phyloP scores from a whole-genome alignment of 2,329 filamentous ascomycete species.

The Geosmithia flava region DNA sequence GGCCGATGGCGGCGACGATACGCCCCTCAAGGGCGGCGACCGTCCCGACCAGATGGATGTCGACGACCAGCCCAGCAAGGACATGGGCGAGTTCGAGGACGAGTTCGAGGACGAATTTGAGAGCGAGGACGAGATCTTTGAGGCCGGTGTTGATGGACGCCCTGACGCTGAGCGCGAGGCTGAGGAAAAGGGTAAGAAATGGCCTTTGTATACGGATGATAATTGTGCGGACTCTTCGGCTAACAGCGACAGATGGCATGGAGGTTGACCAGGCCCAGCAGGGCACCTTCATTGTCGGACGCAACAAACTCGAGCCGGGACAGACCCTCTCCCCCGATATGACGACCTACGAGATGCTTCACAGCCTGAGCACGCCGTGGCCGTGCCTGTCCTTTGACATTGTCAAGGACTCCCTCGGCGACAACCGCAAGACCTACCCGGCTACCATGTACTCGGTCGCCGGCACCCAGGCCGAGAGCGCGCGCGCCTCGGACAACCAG shows the following conservation, averaged over 20 bases:
- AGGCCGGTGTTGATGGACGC: constrained; percentile 85
- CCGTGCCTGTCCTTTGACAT: constrained; percentile 96
- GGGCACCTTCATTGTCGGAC: constrained; percentile 88
- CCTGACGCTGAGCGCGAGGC: constrained; percentile 88
- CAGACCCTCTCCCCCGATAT: constrained; percentile 85
- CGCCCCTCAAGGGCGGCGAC: constrained; percentile 46
- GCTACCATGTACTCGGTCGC: constrained; percentile 91
- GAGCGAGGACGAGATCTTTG: constrained; percentile 79
- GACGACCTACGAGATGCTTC: constrained; percentile 96
- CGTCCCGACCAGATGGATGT: constrained; percentile 56
- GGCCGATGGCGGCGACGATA: constrained; percentile 28
- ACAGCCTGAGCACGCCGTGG: constrained; percentile 89
- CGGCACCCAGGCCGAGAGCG: constrained; percentile 79
- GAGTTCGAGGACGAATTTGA: constrained; percentile 91
- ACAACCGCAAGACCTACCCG: constrained; percentile 85
- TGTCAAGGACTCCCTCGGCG: constrained; percentile 71
- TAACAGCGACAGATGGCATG: constrained; percentile 53
- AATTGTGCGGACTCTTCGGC: background rate
- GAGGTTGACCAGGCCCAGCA: constrained; percentile 59
- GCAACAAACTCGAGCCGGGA: constrained; percentile 80
- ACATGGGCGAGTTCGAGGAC: constrained; percentile 81
- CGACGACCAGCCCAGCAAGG: constrained; percentile 37
- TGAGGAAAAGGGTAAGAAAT: constrained; percentile 55
- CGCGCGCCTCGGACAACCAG: constrained; percentile 73
- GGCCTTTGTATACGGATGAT: too few relatives aligned